Base-by-base conservation (phyloP, 495 filamentous ascomycete genomes). In the Aspergillus homomorphus region DNA sequence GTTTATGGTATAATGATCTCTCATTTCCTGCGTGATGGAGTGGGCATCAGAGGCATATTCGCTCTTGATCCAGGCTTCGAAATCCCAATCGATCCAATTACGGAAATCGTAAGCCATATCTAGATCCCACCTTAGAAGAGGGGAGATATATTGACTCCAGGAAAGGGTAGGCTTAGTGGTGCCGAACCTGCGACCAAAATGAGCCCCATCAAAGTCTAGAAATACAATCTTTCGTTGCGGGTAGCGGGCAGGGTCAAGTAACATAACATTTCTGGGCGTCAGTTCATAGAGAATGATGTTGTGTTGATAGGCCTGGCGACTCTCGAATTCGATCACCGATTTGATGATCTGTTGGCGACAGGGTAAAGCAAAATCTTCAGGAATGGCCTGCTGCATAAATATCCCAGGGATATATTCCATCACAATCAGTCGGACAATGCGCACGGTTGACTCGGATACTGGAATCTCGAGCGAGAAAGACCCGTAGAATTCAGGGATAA, bases 341-440 rank as follows among this genome's bases (percentile, higher is more conserved):
- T 55, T 58, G 49, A 65, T 54, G 15, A 65, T 49, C 16, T 58
- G 18, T 24, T 65, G 54, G 12, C 59, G 58, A 20, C 10, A 0
- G 2, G 3, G 16, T 33, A 42, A 28, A 8, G 50, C 9, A 19
- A 46, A 51, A 0, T 28, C 6, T 18, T 30, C 21, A 15, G 62
- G 59, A 42, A 45, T 22, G 12, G 28, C 16, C 8, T 54, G 16
- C 15, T 1, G 44, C 59, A 65, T 65, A 7, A 41, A 52, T 24
- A 44, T 10, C 16, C 61, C 61, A 0, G 51, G 48, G 14, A 62
- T 58, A 42, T 54, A 26, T 48, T 65, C 62, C 0, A 65, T 55
- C 16, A 65, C 41, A 28, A 65, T 65, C n/a, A 65, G 28, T 38
- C 62, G 62, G 9, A 65, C 59, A 21, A 15, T 28, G 24, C 62